phyloP scores from a whole-genome alignment of 202 grass and related monocot genomes.

The Hordeum pubiflorum region DNA sequence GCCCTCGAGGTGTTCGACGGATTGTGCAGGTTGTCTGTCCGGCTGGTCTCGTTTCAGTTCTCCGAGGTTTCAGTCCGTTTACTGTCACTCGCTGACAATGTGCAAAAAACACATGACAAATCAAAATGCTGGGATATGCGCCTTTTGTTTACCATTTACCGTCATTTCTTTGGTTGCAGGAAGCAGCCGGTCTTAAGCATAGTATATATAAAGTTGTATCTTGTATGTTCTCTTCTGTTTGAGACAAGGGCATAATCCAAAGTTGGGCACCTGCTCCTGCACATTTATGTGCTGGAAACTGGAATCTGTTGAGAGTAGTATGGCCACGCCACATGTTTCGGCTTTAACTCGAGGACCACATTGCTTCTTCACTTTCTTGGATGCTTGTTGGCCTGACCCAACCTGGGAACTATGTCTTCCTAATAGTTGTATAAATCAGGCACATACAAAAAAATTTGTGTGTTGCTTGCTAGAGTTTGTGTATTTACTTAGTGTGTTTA shows the following conservation, averaged over 20 bases:
- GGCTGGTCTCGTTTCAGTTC: not conserved
- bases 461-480: not conserved
- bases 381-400: not conserved
- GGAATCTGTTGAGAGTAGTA: not conserved
- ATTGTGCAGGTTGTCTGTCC: not conserved
- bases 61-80: not conserved
- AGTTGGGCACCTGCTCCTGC: not conserved
- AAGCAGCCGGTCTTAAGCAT: not conserved
- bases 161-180: not conserved
- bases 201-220: not conserved
- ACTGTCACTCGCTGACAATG: not conserved
- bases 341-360: slow-evolving; percentile 4
- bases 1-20: not conserved
- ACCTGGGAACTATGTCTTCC: not conserved
- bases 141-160: not conserved
- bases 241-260: slow-evolving; percentile 8
- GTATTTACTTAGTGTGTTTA: not conserved
- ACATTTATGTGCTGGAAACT: too few species aligned
- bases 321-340: not conserved
- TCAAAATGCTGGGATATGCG: not conserved
- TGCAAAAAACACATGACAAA: slow-evolving; percentile 1
- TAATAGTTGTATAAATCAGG: not conserved
- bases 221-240: not conserved
- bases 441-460: too few species aligned
- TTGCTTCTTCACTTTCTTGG: slow-evolving; percentile 3